A percentile compares a stretch with the other conserved stretches of the same genome.
Conservation (phyloP, 2,329 filamentous ascomycete species). For the Colletotrichum sp. region DNA sequence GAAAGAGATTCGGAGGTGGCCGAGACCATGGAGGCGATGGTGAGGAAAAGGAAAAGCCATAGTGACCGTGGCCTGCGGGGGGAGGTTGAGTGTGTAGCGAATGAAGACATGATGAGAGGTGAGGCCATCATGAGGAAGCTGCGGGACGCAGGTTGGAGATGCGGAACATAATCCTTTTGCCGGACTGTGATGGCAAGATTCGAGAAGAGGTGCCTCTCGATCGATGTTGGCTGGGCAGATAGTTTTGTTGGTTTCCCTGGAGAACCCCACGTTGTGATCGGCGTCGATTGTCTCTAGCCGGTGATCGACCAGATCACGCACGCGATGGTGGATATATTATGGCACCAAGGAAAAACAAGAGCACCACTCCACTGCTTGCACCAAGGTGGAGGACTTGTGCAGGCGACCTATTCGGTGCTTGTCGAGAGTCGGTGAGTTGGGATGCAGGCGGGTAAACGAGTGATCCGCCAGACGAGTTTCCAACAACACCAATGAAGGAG, state of each 20-base stretch:
- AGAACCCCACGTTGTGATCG: constrained; percentile 17
- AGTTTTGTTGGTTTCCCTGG: not conserved
- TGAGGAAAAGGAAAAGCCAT: constrained; percentile 32
- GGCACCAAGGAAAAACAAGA: constrained; percentile 15
- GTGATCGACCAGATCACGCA: constrained; percentile 16
- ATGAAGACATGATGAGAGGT: constrained; percentile 6
- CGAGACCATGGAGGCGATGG: constrained; percentile 23
- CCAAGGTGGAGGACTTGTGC: not conserved
- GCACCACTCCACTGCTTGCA: not conserved
- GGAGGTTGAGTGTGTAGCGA: not conserved
- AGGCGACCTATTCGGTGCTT: not conserved
- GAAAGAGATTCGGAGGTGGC: not conserved
- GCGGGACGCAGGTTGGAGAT: constrained; percentile 22
- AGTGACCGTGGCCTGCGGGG: constrained; percentile 26
- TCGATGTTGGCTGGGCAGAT: not conserved
- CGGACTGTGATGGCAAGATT: constrained; percentile 5
- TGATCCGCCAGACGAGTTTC: not conserved
- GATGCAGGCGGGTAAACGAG: constrained; percentile 4
- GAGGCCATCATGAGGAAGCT: constrained; percentile 31
- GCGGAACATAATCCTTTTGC: constrained; percentile 26
- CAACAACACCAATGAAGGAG: not conserved
- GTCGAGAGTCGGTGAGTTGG: not conserved
- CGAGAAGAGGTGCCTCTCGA: not conserved
- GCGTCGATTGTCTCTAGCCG: constrained; percentile 6
- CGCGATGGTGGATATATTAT: constrained; percentile 12